A percentile compares a stretch with the other conserved stretches of the same genome.
Conservation (phyloP, 75 land plant genomes). For the Sequoiadendron giganteum region DNA sequence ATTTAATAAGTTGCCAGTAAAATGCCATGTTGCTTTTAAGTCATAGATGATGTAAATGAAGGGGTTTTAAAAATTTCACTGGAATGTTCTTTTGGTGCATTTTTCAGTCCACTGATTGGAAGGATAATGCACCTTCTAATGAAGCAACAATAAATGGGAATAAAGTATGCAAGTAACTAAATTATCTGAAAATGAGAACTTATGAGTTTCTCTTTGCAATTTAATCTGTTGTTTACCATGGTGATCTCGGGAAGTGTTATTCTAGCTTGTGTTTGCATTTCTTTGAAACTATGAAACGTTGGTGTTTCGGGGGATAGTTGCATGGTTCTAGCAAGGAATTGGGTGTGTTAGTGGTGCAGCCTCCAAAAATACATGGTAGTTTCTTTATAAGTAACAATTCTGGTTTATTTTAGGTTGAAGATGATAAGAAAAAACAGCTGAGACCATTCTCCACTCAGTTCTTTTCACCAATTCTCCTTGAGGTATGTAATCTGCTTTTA, state of each 20-base stretch:
- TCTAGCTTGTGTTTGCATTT: background rate
- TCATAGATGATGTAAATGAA: background rate
- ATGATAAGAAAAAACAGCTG: slow-evolving; percentile 54
- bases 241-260: background rate
- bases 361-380: background rate
- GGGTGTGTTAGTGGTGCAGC: background rate
- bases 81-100: background rate
- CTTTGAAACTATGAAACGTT: background rate
- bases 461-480: slow-evolving; percentile 73
- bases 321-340: background rate
- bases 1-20: background rate
- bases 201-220: background rate
- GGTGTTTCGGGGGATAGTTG: background rate
- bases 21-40: background rate
- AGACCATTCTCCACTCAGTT: slow-evolving; percentile 44
- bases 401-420: slow-evolving; percentile 21
- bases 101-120: background rate
- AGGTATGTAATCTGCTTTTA: slow-evolving; percentile 35
- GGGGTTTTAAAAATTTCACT: background rate
- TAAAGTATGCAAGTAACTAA: background rate
- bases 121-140: background rate
- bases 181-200: background rate
- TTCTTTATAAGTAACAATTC: background rate
- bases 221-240: background rate
- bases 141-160: background rate